A percentile compares a stretch with the other conserved stretches of the same genome.
Conservation (phyloP, 345 rosid species). For the Cardiospermum halicacabum region DNA sequence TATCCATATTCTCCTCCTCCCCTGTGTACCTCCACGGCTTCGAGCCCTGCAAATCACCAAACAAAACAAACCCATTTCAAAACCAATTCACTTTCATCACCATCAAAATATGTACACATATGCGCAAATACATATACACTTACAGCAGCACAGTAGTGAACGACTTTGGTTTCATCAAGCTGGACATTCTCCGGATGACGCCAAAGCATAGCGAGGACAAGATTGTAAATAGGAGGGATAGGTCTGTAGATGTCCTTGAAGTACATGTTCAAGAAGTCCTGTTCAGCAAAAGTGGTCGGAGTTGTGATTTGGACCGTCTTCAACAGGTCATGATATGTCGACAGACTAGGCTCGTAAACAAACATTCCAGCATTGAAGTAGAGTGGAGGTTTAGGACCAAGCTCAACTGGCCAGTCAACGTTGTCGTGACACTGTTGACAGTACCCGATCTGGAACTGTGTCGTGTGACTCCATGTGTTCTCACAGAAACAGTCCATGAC, state of each 20-base stretch:
- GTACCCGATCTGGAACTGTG: constrained; percentile 54
- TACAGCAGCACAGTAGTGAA: too few relatives aligned
- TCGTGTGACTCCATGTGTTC: constrained; percentile 55
- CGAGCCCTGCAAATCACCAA: constrained; percentile 16
- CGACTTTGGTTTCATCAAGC: too few relatives aligned
- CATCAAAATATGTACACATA: too few relatives aligned
- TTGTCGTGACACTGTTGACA: constrained; percentile 63
- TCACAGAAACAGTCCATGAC: constrained; percentile 32
- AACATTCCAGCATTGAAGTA: constrained; percentile 27
- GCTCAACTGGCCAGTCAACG: constrained; percentile 39
- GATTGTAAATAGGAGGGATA: too few relatives aligned
- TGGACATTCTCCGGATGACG: too few relatives aligned
- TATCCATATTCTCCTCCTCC: constrained; percentile 34
- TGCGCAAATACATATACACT: neutral
- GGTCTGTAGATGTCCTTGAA: too few relatives aligned
- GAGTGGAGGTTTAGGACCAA: constrained; percentile 51
- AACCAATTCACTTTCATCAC: too few relatives aligned
- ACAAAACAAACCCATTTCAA: neutral
- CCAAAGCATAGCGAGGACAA: too few relatives aligned
- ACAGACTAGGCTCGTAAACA: too few relatives aligned
- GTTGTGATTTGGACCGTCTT: constrained; percentile 32
- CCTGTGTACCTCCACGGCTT: constrained; percentile 54
- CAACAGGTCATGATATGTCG: neutral
- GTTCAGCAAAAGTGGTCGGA: constrained; percentile 59
- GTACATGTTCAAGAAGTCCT: too few relatives aligned